Evolutionary conservation across 805 yeast genomes (phyloP).

Genomic region (Kodamaea kaohsiungensis): DNA sequence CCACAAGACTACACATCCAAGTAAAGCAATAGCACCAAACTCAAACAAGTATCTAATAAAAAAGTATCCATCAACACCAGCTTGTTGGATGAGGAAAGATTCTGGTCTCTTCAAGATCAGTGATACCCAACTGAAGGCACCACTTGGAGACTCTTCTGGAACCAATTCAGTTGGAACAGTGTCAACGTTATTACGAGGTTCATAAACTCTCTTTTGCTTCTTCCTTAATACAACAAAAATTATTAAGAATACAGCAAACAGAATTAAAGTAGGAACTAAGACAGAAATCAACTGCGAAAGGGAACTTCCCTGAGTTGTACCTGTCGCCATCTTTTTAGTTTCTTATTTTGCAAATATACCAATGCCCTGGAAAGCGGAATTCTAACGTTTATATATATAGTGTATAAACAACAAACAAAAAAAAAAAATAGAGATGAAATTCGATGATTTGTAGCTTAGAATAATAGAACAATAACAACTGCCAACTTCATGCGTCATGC

Average conservation of each 20-base stretch:
- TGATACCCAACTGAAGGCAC: constrained; percentile 56
- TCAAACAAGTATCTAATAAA: constrained; percentile 64
- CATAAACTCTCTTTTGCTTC: constrained; percentile 49
- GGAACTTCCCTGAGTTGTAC: constrained; percentile 23
- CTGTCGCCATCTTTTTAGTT: constrained; percentile 6
- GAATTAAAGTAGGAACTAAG: constrained; percentile 44
- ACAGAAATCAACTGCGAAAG: constrained; percentile 53
- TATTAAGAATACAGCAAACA: constrained; percentile 41
- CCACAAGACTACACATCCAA: constrained; percentile 58
- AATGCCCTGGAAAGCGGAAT: too few species aligned
- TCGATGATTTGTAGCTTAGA: background rate
- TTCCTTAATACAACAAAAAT: constrained; percentile 45
- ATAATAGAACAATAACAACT: background rate
- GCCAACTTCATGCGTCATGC: background rate
- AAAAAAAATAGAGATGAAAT: constrained; percentile 5
- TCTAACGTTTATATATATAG: too few species aligned
- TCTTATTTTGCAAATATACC: background rate
- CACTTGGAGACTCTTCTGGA: constrained; percentile 46
- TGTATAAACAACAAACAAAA: background rate
- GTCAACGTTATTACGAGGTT: constrained; percentile 49
- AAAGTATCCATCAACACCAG: constrained; percentile 77
- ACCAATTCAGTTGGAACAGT: constrained; percentile 46
- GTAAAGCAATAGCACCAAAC: constrained; percentile 50
- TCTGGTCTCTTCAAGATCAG: constrained; percentile 56
- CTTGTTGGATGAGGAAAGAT: constrained; percentile 62